Evolutionary conservation across 371 early-diverging fungal species (phyloP), one percentile per base, ranked within the genome.

Genomic region (Circinella minor): DNA sequence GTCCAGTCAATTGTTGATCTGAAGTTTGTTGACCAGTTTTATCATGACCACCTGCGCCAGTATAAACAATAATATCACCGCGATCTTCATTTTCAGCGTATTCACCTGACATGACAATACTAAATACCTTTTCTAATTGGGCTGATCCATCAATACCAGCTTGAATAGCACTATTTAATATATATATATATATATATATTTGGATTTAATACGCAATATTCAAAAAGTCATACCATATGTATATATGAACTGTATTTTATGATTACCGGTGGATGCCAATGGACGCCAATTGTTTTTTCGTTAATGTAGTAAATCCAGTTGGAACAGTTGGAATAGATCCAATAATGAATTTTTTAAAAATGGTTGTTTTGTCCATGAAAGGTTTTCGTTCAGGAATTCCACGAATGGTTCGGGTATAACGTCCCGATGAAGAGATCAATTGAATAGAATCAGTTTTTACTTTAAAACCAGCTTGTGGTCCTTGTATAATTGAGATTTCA

Each of bases 21-120:
- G 36, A 54, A 14, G 65, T 65, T 18, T 65, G 65, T 8, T 48
- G 48, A 9, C 43, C 59, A 17, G 15, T 74, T 4, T 51, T 51
- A 55, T 84, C 75, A 14, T 78, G 78, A 1, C 85, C 88, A 37
- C 90, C 90, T 9, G 78, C 76, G 0, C 92, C 89, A 3, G 90
- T 88, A 66, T 88, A 86, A 0, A 72, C 71, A 55, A 91, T 90
- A 36, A 82, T 78, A 0, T 84, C 83, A 0, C 90, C 90, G 38
- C 81, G 69, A 65, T 91, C 91, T 6, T 70, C 75, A 61, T 89
- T 89, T 64, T 89, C 85, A 0, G 78, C 79, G 51, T 86, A 84
- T 6, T 87, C 89, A 4, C 79, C 81, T 0, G 86, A 81, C 20
- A 91, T 69, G 2, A 84, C 82, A 51, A 89, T 66, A 14, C 59